phyloP scores from a whole-genome alignment of 2,329 filamentous ascomycete species.

The Cadophora sp. region DNA sequence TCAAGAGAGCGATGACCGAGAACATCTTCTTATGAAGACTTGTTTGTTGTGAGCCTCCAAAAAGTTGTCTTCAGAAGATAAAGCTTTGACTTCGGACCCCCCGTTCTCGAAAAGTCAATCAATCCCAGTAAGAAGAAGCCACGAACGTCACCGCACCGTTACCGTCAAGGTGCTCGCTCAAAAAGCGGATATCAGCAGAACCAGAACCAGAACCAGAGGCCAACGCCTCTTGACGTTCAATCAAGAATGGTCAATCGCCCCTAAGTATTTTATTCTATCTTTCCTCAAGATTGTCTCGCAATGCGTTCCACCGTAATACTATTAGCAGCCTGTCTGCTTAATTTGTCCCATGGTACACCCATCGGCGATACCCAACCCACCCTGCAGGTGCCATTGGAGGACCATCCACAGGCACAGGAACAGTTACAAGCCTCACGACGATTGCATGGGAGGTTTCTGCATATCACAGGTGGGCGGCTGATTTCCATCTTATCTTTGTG shows the following conservation, averaged over 20 bases:
- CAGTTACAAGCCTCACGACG: slow-evolving; percentile 43
- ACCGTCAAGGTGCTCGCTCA: neutral
- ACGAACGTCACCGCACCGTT: slow-evolving; percentile 15
- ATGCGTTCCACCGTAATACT: slow-evolving; percentile 35
- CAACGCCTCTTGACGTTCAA: neutral
- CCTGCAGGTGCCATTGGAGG: slow-evolving; percentile 42
- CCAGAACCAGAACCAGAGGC: neutral
- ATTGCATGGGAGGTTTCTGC: slow-evolving; percentile 79
- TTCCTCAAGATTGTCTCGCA: slow-evolving; percentile 29
- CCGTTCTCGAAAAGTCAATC: slow-evolving; percentile 7
- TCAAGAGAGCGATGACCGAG: neutral
- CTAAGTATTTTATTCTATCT: slow-evolving; percentile 22
- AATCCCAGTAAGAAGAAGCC: slow-evolving; percentile 9
- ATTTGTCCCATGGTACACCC: slow-evolving; percentile 35
- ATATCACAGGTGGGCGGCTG: slow-evolving; percentile 76
- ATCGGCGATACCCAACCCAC: slow-evolving; percentile 27
- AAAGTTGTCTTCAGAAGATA: neutral
- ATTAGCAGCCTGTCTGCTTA: slow-evolving; percentile 38
- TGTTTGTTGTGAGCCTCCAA: slow-evolving; percentile 1
- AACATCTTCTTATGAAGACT: neutral
- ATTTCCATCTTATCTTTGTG: slow-evolving; percentile 31
- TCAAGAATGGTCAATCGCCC: slow-evolving; percentile 6
- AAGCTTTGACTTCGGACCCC: neutral
- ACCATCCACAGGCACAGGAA: slow-evolving; percentile 32
- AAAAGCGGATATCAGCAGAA: slow-evolving; percentile 3